A percentile compares a stretch with the other conserved stretches of the same genome.
Evolutionary conservation across 768 basidiomycete genomes (phyloP).

Genomic region (Rhizopogon vinicolor): DNA sequence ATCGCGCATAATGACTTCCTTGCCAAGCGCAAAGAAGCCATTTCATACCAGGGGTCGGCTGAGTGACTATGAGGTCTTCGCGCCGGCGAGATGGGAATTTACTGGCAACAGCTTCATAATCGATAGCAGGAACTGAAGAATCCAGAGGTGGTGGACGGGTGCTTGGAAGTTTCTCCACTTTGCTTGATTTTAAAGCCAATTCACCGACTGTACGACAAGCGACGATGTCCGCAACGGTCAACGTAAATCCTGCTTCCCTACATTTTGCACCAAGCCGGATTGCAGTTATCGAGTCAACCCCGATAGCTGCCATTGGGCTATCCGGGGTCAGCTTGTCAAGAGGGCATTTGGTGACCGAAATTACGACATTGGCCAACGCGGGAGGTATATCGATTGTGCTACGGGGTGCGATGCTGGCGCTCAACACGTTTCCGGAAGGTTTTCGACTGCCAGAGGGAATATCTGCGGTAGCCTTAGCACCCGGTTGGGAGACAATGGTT

Average conservation of each 20-base stretch:
- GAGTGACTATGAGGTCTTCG: slow-evolving; percentile 14
- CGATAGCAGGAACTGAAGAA: slow-evolving; percentile 7
- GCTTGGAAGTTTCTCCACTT: background rate
- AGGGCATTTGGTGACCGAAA: slow-evolving; percentile 22
- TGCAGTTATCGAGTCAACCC: slow-evolving; percentile 48
- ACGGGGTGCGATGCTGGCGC: background rate
- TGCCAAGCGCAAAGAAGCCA: slow-evolving; percentile 42
- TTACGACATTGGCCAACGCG: slow-evolving; percentile 6
- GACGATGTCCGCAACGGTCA: slow-evolving; percentile 36
- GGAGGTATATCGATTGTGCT: slow-evolving; percentile 5
- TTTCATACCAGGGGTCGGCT: slow-evolving; percentile 28
- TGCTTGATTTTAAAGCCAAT: slow-evolving; percentile 11
- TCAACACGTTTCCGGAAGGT: background rate
- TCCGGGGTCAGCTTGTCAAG: slow-evolving; percentile 23
- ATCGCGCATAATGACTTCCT: slow-evolving; percentile 33
- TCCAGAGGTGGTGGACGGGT: background rate
- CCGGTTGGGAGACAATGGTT: slow-evolving; percentile 15
- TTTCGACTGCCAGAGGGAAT: background rate
- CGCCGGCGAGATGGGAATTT: slow-evolving; percentile 11
- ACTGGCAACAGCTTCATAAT: slow-evolving; percentile 7
- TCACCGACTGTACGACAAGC: slow-evolving; percentile 33
- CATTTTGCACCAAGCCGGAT: slow-evolving; percentile 39
- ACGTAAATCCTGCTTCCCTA: slow-evolving; percentile 29
- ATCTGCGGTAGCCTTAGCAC: slow-evolving; percentile 8
- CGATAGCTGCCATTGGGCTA: slow-evolving; percentile 36